These are phyloP conservation scores for Epichloe amarillans DNA, from an alignment of 2,329 filamentous ascomycete genomes.

Conservation along the genomic window DNA sequence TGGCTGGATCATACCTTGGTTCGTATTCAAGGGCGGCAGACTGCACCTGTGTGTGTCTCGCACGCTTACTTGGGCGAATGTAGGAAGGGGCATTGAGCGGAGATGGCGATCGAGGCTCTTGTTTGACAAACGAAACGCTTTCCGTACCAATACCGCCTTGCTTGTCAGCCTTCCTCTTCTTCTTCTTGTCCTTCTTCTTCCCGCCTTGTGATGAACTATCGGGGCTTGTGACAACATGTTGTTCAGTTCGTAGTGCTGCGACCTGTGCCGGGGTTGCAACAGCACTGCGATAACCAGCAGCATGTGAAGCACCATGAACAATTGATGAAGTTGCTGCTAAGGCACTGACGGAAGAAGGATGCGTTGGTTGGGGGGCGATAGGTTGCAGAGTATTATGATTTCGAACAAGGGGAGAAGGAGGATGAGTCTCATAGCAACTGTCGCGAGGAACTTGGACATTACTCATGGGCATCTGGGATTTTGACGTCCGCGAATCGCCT, in stretches of 20 bases:
- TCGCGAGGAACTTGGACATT: constrained; percentile 10
- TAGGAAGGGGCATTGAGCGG: constrained; percentile 40
- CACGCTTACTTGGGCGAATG: constrained; percentile 42
- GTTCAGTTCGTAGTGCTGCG: constrained; percentile 39
- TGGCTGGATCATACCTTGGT: constrained; percentile 28
- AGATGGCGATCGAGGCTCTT: constrained; percentile 51
- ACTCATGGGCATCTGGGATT: constrained; percentile 6
- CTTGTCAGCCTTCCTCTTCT: constrained; percentile 39
- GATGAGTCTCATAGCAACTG: constrained; percentile 19
- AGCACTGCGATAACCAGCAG: not conserved
- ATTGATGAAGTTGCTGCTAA: constrained; percentile 3
- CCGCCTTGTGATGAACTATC: constrained; percentile 46
- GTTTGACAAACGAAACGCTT: constrained; percentile 44
- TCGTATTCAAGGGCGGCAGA: constrained; percentile 21
- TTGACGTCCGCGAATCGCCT: constrained; percentile 18
- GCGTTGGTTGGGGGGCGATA: constrained; percentile 65
- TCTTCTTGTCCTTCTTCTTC: constrained; percentile 37
- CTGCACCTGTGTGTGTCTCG: constrained; percentile 33
- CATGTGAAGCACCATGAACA: not conserved
- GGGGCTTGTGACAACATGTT: constrained; percentile 37
- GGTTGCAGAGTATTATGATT: constrained; percentile 64
- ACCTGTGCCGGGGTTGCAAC: constrained; percentile 36
- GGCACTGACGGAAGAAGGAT: constrained; percentile 45
- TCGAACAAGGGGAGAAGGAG: constrained; percentile 50
- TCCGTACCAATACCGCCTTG: constrained; percentile 33